Evolutionary conservation across 345 rosid genomes (phyloP).

Genomic region (Trapa bicornis): DNA sequence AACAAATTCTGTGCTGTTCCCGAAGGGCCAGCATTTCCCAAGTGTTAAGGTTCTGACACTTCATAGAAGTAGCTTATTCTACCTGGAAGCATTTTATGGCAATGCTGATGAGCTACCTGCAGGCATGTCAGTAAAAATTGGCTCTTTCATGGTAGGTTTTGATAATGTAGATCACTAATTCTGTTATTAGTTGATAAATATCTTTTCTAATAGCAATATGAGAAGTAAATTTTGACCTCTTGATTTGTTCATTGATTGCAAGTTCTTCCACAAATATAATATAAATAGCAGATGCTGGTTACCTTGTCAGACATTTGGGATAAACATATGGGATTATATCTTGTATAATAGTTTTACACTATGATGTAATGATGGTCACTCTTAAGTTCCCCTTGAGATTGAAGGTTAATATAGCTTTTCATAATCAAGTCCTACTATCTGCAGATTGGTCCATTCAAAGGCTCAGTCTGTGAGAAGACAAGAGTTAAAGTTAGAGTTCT

Average conservation of each 20-base stretch:
- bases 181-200: background rate
- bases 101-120: slow-evolving; percentile 32
- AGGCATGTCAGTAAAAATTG: slow-evolving; percentile 28
- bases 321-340: background rate
- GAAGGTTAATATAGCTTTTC: background rate
- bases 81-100: slow-evolving; percentile 42
- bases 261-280: background rate
- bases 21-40: slow-evolving; percentile 39
- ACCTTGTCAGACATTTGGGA: background rate
- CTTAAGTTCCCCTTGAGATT: background rate
- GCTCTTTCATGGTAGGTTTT: slow-evolving; percentile 30
- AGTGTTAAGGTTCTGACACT: slow-evolving; percentile 36
- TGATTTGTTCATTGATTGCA: background rate
- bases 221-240: background rate
- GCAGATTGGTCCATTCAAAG: slow-evolving; percentile 46
- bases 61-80: slow-evolving; percentile 22
- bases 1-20: slow-evolving; percentile 31
- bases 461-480: slow-evolving; percentile 21
- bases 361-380: background rate
- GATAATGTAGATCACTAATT: background rate
- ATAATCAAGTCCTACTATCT: background rate
- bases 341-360: background rate
- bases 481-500: slow-evolving; percentile 40
- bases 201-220: background rate
- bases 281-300: background rate